Evolutionary conservation across 106 monocot species (phyloP), one percentile per base, ranked within the genome.

Genomic region (Apostasia ramifera): DNA sequence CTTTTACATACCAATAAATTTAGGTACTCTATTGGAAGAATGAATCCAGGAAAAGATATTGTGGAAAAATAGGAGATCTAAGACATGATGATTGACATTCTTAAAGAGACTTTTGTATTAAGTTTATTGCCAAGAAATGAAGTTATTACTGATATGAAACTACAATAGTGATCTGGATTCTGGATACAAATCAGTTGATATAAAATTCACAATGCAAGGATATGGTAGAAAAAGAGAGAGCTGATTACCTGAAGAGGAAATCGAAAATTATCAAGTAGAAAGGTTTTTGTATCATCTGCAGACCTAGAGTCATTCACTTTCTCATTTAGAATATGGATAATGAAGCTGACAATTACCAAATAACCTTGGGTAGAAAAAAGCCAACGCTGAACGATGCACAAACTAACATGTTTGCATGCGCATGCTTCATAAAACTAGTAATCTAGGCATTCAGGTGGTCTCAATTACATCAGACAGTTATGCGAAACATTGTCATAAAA

Each of bases 201-300:
- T 58, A 59, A 59, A 8, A 59, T 8, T 59, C 38, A 41, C 40
- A 40, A 59, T 39, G 10, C 59, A 42, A 40, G 59, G 41, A 40
- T 9, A 41, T 40, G 1, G 8, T 10, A 43, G 43, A 61, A 12
- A 61, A 42, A 61, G 2, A 44, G 7, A 63, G 45, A 44, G 9
- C 40, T 39, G n/a, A 4, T 47, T 44, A 97, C 95, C 95, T 97
- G 92, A 73, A 97, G 77, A 68, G 86, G 88, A 70, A 92, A 92
- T 61, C 89, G 86, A 70, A 89, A 84, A 81, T 92, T 71, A 75
- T 97, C 92, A 61, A 92, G 80, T 57, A 92, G 86, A 78, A 92
- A 97, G 50, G 92, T 92, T 83, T 97, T 97, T 70, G 95, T 76
- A 89, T 97, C 92, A 77, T 92, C 89, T 44, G 84, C 78, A 61